Conservation (phyloP, 2,329 filamentous ascomycete species). For the Magnaporthales sp. region DNA sequence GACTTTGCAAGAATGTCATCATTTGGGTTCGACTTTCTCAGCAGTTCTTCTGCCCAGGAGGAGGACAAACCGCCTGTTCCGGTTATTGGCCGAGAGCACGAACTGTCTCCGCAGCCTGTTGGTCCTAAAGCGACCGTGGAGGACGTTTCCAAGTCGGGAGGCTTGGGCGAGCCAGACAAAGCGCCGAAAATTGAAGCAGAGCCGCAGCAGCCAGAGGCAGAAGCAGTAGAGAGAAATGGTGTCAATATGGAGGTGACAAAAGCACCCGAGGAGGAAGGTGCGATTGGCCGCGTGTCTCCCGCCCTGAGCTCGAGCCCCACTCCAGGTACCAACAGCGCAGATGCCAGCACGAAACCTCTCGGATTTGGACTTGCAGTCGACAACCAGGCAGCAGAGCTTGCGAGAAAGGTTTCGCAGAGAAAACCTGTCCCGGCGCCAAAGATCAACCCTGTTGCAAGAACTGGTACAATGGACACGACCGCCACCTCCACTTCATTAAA, state of each 20-base stretch:
- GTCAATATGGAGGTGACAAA: not conserved
- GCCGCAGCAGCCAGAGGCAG: not conserved
- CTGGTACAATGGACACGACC: slow-evolving; percentile 36
- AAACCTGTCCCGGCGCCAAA: not conserved
- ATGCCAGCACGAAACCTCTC: not conserved
- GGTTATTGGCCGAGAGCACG: slow-evolving; percentile 4
- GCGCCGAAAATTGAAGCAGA: not conserved
- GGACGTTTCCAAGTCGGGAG: not conserved
- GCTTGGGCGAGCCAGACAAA: not conserved
- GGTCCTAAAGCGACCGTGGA: not conserved
- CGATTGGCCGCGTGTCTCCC: not conserved
- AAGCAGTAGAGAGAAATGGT: not conserved
- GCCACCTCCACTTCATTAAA: slow-evolving; percentile 44
- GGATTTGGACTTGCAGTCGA: not conserved
- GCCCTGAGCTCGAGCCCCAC: not conserved
- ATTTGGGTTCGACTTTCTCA: slow-evolving; percentile 51
- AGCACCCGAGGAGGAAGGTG: not conserved
- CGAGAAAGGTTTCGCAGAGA: not conserved
- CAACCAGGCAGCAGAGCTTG: not conserved
- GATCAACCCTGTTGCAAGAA: slow-evolving; percentile 27
- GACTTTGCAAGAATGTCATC: slow-evolving; percentile 49
- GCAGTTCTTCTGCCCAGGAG: not conserved
- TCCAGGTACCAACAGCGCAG: not conserved
- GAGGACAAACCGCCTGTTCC: slow-evolving; percentile 15
- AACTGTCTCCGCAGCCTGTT: not conserved